Conservation (phyloP, 345 rosid genomes). For the Aquilaria sinensis region DNA sequence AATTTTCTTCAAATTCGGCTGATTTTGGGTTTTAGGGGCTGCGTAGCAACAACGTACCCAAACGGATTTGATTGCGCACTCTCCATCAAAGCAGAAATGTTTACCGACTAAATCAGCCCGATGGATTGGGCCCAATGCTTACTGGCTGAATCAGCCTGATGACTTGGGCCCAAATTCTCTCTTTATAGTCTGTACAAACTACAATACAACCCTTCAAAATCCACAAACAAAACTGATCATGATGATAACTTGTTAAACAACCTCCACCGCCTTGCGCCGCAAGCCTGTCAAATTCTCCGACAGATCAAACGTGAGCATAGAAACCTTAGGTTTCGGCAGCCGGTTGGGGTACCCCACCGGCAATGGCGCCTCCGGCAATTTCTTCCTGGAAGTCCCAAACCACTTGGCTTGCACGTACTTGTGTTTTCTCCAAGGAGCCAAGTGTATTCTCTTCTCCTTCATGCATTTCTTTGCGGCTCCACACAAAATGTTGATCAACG, state of each 20-base stretch:
- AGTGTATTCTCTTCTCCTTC: constrained; percentile 82
- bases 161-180: too few relatives aligned
- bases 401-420: constrained; percentile 90
- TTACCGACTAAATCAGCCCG: too few relatives aligned
- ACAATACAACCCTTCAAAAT: too few relatives aligned
- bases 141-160: too few relatives aligned
- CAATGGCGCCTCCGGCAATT: constrained; percentile 12
- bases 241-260: constrained; percentile 30
- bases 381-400: constrained; percentile 45
- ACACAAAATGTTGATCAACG: constrained; percentile 65
- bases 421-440: constrained; percentile 91
- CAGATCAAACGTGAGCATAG: constrained; percentile 66
- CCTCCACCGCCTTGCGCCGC: constrained; percentile 39
- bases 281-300: constrained; percentile 26
- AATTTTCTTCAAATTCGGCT: too few relatives aligned
- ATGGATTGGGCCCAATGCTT: too few relatives aligned
- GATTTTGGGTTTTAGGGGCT: too few relatives aligned
- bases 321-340: constrained; percentile 47
- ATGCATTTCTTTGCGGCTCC: constrained; percentile 57
- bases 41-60: too few relatives aligned
- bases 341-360: constrained; percentile 22
- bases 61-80: too few relatives aligned
- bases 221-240: neutral
- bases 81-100: too few relatives aligned
- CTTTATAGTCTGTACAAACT: too few relatives aligned